phyloP scores from a whole-genome alignment of 805 yeast species.

The Ogataea siamensis region DNA sequence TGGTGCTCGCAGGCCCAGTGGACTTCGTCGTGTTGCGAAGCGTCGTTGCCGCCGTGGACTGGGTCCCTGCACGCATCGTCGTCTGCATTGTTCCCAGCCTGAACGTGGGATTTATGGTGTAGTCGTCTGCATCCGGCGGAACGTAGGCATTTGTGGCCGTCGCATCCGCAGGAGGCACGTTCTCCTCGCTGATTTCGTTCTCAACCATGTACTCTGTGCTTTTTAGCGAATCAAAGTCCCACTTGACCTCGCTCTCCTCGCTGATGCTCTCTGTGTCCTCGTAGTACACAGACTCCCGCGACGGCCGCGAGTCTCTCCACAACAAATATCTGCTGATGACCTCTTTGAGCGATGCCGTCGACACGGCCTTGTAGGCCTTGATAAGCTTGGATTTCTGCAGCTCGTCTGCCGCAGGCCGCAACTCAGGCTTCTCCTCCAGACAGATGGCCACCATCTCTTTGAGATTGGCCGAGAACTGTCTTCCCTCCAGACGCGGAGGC shows the following conservation, averaged over 20 bases:
- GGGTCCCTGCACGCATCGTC: slow-evolving; percentile 20
- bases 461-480: slow-evolving; percentile 68
- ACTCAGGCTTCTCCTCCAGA: slow-evolving; percentile 89
- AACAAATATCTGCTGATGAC: slow-evolving; percentile 67
- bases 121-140: slow-evolving; percentile 15
- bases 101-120: slow-evolving; percentile 19
- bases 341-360: slow-evolving; percentile 66
- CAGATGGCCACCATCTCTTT: slow-evolving; percentile 91
- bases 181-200: slow-evolving; percentile 52
- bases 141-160: background rate
- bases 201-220: slow-evolving; percentile 71
- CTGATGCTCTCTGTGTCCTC: slow-evolving; percentile 40
- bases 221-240: slow-evolving; percentile 88
- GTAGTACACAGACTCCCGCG: slow-evolving; percentile 49
- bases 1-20: slow-evolving; percentile 33
- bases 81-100: slow-evolving; percentile 20
- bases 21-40: slow-evolving; percentile 17
- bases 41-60: slow-evolving; percentile 19
- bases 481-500: slow-evolving; percentile 93
- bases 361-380: slow-evolving; percentile 53
- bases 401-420: slow-evolving; percentile 85
- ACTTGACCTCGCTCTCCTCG: slow-evolving; percentile 52
- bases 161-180: slow-evolving; percentile 14
- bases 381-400: slow-evolving; percentile 73
- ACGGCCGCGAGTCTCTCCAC: slow-evolving; percentile 68